A percentile compares a stretch with the other conserved stretches of the same genome.
These are phyloP conservation scores for Lentithecium fluviatile DNA, from an alignment of 495 filamentous ascomycete genomes.

Conservation along the genomic window DNA sequence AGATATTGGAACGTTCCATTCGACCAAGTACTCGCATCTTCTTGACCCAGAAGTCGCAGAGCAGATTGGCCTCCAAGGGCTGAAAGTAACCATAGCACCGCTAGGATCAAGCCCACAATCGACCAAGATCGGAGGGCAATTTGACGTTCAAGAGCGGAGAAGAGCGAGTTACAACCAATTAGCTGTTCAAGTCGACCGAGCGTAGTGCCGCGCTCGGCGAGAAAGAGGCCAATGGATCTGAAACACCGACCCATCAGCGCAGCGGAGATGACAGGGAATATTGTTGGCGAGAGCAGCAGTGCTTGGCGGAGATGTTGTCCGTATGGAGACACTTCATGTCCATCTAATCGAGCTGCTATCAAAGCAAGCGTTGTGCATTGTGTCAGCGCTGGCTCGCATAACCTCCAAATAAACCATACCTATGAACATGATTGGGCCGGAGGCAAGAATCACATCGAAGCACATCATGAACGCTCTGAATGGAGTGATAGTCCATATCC, in stretches of 20 bases:
- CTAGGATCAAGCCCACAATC: too few relatives aligned
- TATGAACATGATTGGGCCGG: conserved; percentile 23
- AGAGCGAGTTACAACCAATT: conserved; percentile 25
- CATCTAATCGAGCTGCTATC: conserved; percentile 18
- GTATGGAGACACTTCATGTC: conserved; percentile 12
- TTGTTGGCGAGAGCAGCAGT: conserved; percentile 22
- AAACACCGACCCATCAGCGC: conserved; percentile 28
- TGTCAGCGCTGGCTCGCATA: not conserved
- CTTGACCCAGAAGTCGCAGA: conserved; percentile 14
- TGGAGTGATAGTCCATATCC: conserved; percentile 9
- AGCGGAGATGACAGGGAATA: conserved; percentile 30
- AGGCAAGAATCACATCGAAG: conserved; percentile 23
- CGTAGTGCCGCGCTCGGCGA: conserved; percentile 19
- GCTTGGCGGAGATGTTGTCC: conserved; percentile 9
- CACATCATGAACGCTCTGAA: conserved; percentile 15
- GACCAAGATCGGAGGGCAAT: too few relatives aligned
- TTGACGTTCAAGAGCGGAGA: conserved; percentile 24
- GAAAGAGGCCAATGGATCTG: conserved; percentile 17
- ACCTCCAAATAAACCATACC: not conserved
- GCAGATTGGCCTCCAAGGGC: conserved; percentile 32
- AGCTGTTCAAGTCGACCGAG: conserved; percentile 29
- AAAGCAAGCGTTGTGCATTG: conserved; percentile 13
- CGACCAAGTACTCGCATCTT: not conserved
- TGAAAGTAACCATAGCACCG: too few relatives aligned
- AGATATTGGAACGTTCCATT: conserved; percentile 15